Conservation (phyloP, 2,329 filamentous ascomycete genomes). For the Coleophoma crateriformis region DNA sequence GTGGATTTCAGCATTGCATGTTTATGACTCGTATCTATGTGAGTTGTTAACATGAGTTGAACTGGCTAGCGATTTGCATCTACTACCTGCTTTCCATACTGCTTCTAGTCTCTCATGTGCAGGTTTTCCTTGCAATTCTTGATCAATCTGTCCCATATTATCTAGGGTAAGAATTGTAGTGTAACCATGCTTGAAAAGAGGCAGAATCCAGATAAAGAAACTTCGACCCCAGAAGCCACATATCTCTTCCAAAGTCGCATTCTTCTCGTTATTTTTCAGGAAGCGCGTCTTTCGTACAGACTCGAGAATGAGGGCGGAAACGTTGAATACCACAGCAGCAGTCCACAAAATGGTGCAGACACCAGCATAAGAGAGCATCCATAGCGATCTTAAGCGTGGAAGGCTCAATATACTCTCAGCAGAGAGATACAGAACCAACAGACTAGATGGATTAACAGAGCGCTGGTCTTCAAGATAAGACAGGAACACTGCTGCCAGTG, state of each 20-base stretch:
- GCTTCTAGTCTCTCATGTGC: too few relatives aligned
- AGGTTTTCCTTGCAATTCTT: background rate
- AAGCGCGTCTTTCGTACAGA: background rate
- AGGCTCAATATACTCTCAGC: background rate
- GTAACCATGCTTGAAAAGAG: constrained; percentile 21
- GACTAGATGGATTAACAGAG: too few relatives aligned
- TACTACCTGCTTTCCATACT: background rate
- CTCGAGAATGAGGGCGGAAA: background rate
- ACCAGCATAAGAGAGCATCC: background rate
- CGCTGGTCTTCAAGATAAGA: too few relatives aligned
- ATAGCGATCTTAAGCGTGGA: background rate
- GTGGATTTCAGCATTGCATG: constrained; percentile 7
- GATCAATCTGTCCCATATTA: constrained; percentile 9
- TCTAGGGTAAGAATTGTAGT: constrained; percentile 18
- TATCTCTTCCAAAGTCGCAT: background rate
- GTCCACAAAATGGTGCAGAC: too few relatives aligned
- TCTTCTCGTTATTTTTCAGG: background rate
- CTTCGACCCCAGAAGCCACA: constrained; percentile 23
- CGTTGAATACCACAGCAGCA: too few relatives aligned
- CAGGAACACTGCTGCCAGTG: too few relatives aligned
- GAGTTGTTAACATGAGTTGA: background rate
- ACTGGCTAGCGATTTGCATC: background rate
- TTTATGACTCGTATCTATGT: background rate
- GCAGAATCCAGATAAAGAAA: constrained; percentile 27
- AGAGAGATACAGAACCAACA: too few relatives aligned